Percentiles rank a stretch among this genome's conserved stretches.
Evolutionary conservation across 805 yeast species (phyloP).

Genomic region (Yamadazyma insecticola): DNA sequence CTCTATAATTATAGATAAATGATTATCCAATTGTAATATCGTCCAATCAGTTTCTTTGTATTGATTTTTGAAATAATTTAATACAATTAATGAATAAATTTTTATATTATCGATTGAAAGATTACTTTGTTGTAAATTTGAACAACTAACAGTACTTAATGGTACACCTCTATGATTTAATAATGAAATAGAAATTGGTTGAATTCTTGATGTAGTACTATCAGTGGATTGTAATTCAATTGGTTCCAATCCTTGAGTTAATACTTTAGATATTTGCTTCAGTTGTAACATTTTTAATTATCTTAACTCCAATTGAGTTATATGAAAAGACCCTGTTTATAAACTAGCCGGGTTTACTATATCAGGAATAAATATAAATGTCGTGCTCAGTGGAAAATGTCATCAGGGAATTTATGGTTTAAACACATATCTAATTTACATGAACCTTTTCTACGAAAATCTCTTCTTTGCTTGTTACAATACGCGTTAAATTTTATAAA

Average conservation of each 20-base stretch:
- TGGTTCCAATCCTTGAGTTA: constrained; percentile 28
- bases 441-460: no score
- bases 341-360: no score
- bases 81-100: constrained; percentile 32
- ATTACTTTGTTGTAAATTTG: constrained; percentile 8
- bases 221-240: constrained; percentile 4
- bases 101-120: constrained; percentile 25
- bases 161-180: constrained; percentile 36
- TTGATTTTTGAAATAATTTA: constrained; percentile 16
- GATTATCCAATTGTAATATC: constrained; percentile 19
- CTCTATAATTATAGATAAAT: constrained; percentile 23
- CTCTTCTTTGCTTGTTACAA: no score
- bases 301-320: no score
- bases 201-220: constrained; percentile 3
- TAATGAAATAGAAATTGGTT: constrained; percentile 29
- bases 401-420: no score
- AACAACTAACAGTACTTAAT: constrained; percentile 30
- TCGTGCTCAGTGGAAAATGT: no score
- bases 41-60: constrained; percentile 7
- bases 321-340: no score
- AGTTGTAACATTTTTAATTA: constrained; percentile 40
- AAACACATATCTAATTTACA: no score
- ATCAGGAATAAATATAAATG: no score
- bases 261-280: constrained; percentile 30
- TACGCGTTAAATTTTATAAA: no score